Conservation (phyloP, 2,329 filamentous ascomycete genomes). For the Diaporthe sp. region DNA sequence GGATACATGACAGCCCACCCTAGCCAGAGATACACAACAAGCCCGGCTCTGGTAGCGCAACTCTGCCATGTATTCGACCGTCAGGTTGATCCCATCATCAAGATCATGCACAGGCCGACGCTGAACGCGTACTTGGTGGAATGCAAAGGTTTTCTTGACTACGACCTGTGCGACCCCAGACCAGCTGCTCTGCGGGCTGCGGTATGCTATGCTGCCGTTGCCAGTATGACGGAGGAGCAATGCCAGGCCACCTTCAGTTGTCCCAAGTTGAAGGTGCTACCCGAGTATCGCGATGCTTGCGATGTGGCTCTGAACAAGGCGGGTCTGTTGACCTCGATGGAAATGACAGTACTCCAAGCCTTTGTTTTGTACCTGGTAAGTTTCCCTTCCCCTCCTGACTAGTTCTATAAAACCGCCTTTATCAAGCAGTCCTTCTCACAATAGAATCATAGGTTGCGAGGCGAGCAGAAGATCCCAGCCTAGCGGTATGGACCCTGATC, state of each 20-base stretch:
- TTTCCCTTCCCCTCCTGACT: neutral
- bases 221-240: constrained; percentile 41
- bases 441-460: constrained; percentile 30
- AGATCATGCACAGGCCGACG: constrained; percentile 40
- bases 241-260: constrained; percentile 36
- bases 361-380: constrained; percentile 45
- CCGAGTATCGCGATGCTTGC: constrained; percentile 35
- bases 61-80: constrained; percentile 39
- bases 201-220: constrained; percentile 40
- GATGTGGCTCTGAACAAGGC: constrained; percentile 39
- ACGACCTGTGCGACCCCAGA: constrained; percentile 37
- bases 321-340: constrained; percentile 40
- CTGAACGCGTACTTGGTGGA: constrained; percentile 38
- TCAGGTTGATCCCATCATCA: constrained; percentile 41
- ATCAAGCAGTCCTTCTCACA: neutral
- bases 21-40: neutral
- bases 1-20: neutral
- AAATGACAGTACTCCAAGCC: constrained; percentile 43
- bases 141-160: constrained; percentile 39
- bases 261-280: constrained; percentile 33
- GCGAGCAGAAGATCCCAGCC: constrained; percentile 40
- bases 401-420: neutral
- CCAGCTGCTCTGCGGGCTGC: constrained; percentile 36
- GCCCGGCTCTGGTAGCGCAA: constrained; percentile 1
- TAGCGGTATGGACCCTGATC: constrained; percentile 44